Percentiles rank a stretch among this genome's conserved stretches.
Conservation (phyloP, 257 asterid genomes). For the Ocimum tenuiflorum region DNA sequence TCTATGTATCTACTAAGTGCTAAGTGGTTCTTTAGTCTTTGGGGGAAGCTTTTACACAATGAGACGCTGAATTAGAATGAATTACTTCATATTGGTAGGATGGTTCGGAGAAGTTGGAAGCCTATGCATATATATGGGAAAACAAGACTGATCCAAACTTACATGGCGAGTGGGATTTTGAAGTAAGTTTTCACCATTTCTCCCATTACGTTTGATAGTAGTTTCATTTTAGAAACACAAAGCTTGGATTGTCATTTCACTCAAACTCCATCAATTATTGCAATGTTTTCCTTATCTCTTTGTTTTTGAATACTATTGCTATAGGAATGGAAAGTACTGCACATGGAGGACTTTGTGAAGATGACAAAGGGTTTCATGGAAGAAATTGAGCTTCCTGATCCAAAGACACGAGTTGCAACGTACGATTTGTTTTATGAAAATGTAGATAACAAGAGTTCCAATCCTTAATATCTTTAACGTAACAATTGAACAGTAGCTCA, state of each 20-base stretch:
- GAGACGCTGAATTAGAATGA: neutral
- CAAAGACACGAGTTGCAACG: constrained; percentile 45
- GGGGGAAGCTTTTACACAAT: neutral
- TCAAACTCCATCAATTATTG: neutral
- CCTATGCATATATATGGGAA: constrained; percentile 55
- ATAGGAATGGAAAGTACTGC: constrained; percentile 64
- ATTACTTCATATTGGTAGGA: constrained; percentile 38
- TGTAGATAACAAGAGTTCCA: constrained; percentile 23
- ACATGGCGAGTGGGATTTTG: constrained; percentile 68
- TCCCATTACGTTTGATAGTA: neutral
- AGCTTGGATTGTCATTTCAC: neutral
- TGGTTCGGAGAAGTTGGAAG: constrained; percentile 44
- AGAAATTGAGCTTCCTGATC: constrained; percentile 48
- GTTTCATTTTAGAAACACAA: neutral
- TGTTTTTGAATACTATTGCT: neutral
- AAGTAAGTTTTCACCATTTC: constrained; percentile 31
- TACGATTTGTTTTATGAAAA: constrained; percentile 36
- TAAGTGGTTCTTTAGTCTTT: neutral
- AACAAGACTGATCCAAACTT: constrained; percentile 58
- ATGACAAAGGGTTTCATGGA: constrained; percentile 52
- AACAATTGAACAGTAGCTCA: neutral
- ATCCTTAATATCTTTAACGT: neutral
- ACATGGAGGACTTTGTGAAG: constrained; percentile 52
- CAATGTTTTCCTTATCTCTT: neutral
- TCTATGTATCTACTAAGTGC: neutral